Base-by-base conservation (phyloP, 768 basidiomycete genomes). In the Cubamyces sp. region DNA sequence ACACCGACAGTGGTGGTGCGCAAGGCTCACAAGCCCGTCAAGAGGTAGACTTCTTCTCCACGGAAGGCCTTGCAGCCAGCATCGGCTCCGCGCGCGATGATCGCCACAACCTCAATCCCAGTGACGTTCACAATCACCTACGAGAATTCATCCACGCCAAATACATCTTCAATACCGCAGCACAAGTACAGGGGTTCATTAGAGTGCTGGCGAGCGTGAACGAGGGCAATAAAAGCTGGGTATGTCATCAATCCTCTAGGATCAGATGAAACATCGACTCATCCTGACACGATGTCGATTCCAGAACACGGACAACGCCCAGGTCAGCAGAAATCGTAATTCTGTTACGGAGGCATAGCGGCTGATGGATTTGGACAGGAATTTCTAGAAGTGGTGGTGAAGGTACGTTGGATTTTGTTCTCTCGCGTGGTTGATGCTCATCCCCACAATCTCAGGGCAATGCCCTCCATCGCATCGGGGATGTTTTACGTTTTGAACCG, bases 401-500 rank as follows among this genome's bases (percentile, higher is more conserved):
- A 74, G 8, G 81, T 81, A 57, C n/a, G 74, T 69, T 30, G 25
- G 4, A 42, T 41, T 9, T 9, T 9, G 34, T 34, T 34, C 34
- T 5, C 34, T 6, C 9, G 1, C 9, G 9, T 9, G 34, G 39
- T 58, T 64, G 50, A 15, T 42, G 5, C 42, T n/a, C 30, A 26
- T 34, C 37, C 8, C 23, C 21, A 8, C 25, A 1, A 4, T 26
- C n/a, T 4, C 23, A 83, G 84, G 78, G 78, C 55, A 83, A 84
- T 41, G 83, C 82, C 11, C 69, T 86, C 34, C 73, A 76, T 5
- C 81, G 84, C 34, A 73, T 88, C 21, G 69, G 69, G 3, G 83
- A 85, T 46, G 74, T 87, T 41, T 68, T 88, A 18, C 70, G 69
- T 5, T 86, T 81, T 78, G 68, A 74, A 0, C 64, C 69, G 1